Evolutionary conservation across 345 rosid genomes (phyloP).

Genomic region (Eucalyptus coolabah): DNA sequence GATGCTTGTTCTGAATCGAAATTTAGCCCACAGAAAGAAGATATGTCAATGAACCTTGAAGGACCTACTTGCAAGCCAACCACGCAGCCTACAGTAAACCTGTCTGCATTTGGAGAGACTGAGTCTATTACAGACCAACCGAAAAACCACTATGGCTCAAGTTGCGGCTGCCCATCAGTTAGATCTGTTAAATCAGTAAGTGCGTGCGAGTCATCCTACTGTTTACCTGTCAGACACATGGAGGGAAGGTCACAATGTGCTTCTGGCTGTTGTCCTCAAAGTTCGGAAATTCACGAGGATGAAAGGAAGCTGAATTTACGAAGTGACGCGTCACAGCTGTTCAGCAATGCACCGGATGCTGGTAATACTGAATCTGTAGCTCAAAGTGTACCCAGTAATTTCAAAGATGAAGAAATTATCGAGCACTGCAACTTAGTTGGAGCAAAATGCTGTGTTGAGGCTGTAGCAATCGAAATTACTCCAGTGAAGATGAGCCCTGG

Average conservation of each 20-base stretch:
- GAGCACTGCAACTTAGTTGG: background rate
- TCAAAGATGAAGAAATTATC: background rate
- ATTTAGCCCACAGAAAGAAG: background rate
- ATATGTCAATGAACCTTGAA: background rate
- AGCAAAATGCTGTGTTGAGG: background rate
- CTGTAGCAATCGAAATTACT: background rate
- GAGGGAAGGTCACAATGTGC: background rate
- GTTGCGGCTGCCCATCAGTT: background rate
- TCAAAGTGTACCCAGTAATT: background rate
- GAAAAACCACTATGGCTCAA: background rate
- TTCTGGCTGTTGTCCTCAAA: background rate
- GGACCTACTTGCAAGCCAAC: background rate
- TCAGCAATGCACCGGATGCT: background rate
- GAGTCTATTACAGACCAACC: background rate
- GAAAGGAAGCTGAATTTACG: background rate
- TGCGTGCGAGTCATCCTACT: background rate
- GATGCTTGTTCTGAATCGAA: background rate
- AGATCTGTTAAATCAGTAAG: background rate
- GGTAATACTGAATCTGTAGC: background rate
- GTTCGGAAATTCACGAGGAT: background rate
- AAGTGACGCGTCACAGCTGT: background rate
- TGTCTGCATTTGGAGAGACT: background rate
- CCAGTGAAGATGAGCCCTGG: background rate
- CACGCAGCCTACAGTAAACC: background rate
- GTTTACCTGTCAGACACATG: background rate